Evolutionary conservation across 371 early-diverging fungal species (phyloP).

Genomic region (Mucor lusitanicus): DNA sequence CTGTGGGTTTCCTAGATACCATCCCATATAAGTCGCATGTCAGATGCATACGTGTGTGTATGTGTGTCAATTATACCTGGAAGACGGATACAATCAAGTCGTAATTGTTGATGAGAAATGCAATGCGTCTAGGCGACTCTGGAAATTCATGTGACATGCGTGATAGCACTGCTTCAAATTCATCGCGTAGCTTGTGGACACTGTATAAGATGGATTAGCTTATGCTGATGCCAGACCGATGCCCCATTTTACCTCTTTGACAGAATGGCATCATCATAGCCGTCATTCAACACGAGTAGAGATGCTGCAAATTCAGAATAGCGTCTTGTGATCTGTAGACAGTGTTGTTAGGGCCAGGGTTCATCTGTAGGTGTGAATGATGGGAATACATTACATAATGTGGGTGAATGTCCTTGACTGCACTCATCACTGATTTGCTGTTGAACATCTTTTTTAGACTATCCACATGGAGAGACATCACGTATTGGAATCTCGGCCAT

Average conservation of each 20-base stretch:
- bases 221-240: neutral
- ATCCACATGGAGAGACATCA: conserved; percentile 87
- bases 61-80: conserved; percentile 35
- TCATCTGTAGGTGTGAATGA: neutral
- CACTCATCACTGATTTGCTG: conserved; percentile 51
- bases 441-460: conserved; percentile 73
- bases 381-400: conserved; percentile 66
- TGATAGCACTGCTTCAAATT: conserved; percentile 71
- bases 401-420: conserved; percentile 78
- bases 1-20: conserved; percentile 63
- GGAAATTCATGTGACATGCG: conserved; percentile 75
- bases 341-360: neutral
- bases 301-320: conserved; percentile 92
- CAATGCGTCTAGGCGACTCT: conserved; percentile 66
- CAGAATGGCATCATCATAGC: conserved; percentile 80
- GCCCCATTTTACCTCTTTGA: conserved; percentile 60
- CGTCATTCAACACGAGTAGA: conserved; percentile 82
- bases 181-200: conserved; percentile 73
- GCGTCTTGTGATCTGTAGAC: conserved; percentile 60
- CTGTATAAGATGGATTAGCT: conserved; percentile 27
- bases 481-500: conserved; percentile 90
- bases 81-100: conserved; percentile 83
- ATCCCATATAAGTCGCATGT: neutral
- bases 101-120: conserved; percentile 91
- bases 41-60: neutral